phyloP scores from a whole-genome alignment of 106 monocot species.

The Acanthochlamys bracteata region DNA sequence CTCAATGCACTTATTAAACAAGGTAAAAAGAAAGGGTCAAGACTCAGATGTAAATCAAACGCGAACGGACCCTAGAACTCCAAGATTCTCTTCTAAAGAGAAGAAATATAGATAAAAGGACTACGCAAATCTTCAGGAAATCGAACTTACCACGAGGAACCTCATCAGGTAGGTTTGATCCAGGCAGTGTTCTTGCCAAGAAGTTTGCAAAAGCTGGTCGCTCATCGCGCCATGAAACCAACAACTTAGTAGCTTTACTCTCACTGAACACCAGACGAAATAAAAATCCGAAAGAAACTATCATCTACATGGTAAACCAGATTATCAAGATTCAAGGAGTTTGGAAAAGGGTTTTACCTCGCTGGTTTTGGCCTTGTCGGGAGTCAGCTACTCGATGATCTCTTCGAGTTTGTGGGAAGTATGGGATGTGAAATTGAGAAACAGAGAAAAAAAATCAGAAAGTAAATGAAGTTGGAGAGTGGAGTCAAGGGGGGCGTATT shows the following conservation, averaged over 20 bases:
- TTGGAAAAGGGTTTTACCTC: too few relatives aligned
- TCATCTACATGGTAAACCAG: too few relatives aligned
- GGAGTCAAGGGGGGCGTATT: too few relatives aligned
- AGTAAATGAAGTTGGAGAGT: too few relatives aligned
- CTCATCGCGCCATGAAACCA: slow-evolving; percentile 75
- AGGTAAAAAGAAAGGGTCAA: slow-evolving; percentile 69
- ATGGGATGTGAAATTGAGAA: too few relatives aligned
- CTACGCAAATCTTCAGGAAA: not conserved
- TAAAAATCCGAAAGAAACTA: too few relatives aligned
- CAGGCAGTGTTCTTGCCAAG: slow-evolving; percentile 50
- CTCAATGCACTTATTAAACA: slow-evolving; percentile 53
- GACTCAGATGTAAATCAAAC: slow-evolving; percentile 47
- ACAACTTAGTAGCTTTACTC: slow-evolving; percentile 54
- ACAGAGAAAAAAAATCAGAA: too few relatives aligned
- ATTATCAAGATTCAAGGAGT: too few relatives aligned
- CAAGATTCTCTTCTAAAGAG: not conserved
- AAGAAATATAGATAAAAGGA: not conserved
- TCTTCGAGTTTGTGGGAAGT: too few relatives aligned
- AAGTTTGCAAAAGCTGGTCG: slow-evolving; percentile 54
- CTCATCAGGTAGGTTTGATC: slow-evolving; percentile 34
- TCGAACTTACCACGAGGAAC: slow-evolving; percentile 36
- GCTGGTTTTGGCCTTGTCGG: too few relatives aligned
- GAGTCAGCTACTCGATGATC: too few relatives aligned
- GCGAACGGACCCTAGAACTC: not conserved
- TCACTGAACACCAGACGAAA: slow-evolving; percentile 19